phyloP scores from a whole-genome alignment of 176 grass and related monocot genomes.

The Triticum timopheevii region DNA sequence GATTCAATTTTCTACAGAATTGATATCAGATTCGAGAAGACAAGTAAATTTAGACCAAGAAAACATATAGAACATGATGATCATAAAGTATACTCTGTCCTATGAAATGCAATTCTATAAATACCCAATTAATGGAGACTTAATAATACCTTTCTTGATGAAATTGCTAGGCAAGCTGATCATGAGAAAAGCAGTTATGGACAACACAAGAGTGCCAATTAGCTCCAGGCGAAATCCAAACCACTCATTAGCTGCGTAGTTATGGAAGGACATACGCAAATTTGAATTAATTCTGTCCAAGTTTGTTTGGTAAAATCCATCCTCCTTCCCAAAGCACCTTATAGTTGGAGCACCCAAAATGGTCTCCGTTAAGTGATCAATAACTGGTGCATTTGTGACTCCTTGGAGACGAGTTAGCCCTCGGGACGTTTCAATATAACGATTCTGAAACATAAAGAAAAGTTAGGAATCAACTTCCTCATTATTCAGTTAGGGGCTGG shows the following conservation, averaged over 20 bases:
- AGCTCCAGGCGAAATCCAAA: constrained; percentile 90
- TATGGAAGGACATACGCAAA: constrained; percentile 88
- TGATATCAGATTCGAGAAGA: background rate
- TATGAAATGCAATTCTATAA: background rate
- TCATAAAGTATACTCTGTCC: background rate
- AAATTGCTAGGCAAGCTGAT: constrained; percentile 82
- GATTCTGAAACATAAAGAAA: constrained; percentile 43
- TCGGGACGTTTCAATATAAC: constrained; percentile 78
- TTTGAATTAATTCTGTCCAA: constrained; percentile 81
- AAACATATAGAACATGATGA: too few relatives aligned
- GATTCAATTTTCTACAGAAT: background rate
- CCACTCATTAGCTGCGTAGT: constrained; percentile 78
- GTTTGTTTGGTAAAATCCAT: constrained; percentile 66
- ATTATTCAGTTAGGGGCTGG: background rate
- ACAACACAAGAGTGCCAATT: constrained; percentile 80
- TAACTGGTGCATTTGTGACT: constrained; percentile 79
- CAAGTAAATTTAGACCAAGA: background rate
- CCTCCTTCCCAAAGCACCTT: constrained; percentile 80
- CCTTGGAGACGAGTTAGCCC: constrained; percentile 85
- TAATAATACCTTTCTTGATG: constrained; percentile 82
- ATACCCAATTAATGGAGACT: background rate
- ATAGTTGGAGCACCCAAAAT: constrained; percentile 77
- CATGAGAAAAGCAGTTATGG: constrained; percentile 86
- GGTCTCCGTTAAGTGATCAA: constrained; percentile 91
- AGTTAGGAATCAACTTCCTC: background rate